Evolutionary conservation across 2,329 filamentous ascomycete genomes (phyloP).

Genomic region (Westerdykella aurantiaca): DNA sequence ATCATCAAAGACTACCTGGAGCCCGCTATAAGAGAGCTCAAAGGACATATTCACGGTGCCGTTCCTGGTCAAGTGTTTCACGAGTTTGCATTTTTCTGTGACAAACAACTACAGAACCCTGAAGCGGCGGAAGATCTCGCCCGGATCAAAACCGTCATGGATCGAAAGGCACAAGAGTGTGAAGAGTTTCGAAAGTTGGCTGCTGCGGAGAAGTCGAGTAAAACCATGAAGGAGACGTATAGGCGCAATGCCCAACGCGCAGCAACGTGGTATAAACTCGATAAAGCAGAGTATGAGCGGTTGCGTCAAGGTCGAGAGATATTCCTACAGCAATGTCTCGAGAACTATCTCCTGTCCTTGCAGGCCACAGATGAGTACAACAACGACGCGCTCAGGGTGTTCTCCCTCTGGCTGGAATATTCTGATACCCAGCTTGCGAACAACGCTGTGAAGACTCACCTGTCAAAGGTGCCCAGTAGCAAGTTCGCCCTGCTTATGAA

Average conservation of each 20-base stretch:
- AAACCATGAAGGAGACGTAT: slow-evolving; percentile 43
- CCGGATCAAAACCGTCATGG: slow-evolving; percentile 70
- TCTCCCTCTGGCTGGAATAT: slow-evolving; percentile 88
- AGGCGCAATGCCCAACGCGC: slow-evolving; percentile 62
- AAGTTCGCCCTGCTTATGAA: slow-evolving; percentile 95
- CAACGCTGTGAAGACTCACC: slow-evolving; percentile 62
- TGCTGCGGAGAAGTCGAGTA: slow-evolving; percentile 40
- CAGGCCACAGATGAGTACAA: slow-evolving; percentile 82
- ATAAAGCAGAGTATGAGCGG: slow-evolving; percentile 77
- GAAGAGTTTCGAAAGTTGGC: slow-evolving; percentile 61
- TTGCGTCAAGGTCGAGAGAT: slow-evolving; percentile 70
- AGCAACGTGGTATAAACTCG: slow-evolving; percentile 84
- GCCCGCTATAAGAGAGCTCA: slow-evolving; percentile 76
- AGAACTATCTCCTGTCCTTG: slow-evolving; percentile 86
- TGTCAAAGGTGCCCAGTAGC: slow-evolving; percentile 72
- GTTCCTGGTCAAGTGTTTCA: slow-evolving; percentile 87
- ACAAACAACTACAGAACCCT: slow-evolving; percentile 83
- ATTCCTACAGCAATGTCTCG: slow-evolving; percentile 80
- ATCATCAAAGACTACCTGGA: slow-evolving; percentile 84
- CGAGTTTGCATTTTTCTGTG: slow-evolving; percentile 91
- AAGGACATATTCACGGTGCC: slow-evolving; percentile 58
- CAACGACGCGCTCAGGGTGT: slow-evolving; percentile 85
- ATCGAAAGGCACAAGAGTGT: slow-evolving; percentile 77
- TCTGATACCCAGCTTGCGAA: slow-evolving; percentile 73
- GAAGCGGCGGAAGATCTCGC: slow-evolving; percentile 79